Percentiles rank a stretch among this genome's conserved stretches.
These are phyloP conservation scores for Hypoxylon sp. DNA, from an alignment of 2,329 filamentous ascomycete genomes.

Conservation along the genomic window DNA sequence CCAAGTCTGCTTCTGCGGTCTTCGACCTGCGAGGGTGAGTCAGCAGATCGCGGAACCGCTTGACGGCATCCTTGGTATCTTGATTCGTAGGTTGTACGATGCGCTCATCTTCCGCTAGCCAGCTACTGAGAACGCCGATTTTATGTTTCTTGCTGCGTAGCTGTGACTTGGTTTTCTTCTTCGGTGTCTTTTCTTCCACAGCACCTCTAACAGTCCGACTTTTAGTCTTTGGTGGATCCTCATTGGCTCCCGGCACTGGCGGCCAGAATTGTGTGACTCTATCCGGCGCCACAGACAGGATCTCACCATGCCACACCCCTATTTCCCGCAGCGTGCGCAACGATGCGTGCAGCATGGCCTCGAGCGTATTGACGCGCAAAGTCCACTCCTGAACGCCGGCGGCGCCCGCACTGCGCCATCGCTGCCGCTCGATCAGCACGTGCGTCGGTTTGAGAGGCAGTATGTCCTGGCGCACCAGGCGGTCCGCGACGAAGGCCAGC, in stretches of 20 bases:
- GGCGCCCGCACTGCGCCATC: conserved; percentile 71
- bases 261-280: conserved; percentile 67
- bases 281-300: conserved; percentile 65
- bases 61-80: conserved; percentile 20
- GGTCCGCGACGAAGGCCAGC: conserved; percentile 52
- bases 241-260: conserved; percentile 40
- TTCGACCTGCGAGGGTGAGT: conserved; percentile 31
- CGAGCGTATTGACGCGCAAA: conserved; percentile 81
- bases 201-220: conserved; percentile 5
- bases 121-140: conserved; percentile 70
- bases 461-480: conserved; percentile 53
- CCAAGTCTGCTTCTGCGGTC: conserved; percentile 49
- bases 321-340: conserved; percentile 66
- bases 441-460: conserved; percentile 70
- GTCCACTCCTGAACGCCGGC: conserved; percentile 84
- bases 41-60: conserved; percentile 42
- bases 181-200: conserved; percentile 21
- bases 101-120: conserved; percentile 56
- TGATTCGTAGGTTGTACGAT: conserved; percentile 31
- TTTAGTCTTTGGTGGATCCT: conserved; percentile 20
- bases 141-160: conserved; percentile 67
- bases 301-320: conserved; percentile 56
- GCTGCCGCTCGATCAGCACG: conserved; percentile 75
- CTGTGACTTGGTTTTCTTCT: conserved; percentile 55
- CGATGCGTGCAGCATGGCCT: conserved; percentile 82